phyloP scores from a whole-genome alignment of 2,329 filamentous ascomycete species.

The Aquanectria penicillioides region DNA sequence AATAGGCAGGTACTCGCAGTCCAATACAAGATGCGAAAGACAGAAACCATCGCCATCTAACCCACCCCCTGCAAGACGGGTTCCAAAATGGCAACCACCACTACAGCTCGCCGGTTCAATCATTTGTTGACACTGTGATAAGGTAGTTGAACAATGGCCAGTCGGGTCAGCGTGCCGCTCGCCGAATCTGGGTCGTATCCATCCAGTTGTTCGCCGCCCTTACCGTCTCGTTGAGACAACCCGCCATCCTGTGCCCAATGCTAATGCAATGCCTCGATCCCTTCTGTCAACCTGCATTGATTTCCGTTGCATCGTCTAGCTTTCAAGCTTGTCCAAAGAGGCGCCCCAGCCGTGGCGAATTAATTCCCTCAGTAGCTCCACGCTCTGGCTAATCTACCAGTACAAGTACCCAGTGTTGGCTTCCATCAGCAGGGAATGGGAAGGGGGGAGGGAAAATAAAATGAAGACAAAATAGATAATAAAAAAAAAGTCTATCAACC shows the following conservation, averaged over 20 bases:
- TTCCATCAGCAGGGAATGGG: background rate
- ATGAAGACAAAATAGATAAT: background rate
- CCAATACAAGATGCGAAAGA: background rate
- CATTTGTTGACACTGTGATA: conserved; percentile 18
- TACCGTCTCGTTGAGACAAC: conserved; percentile 20
- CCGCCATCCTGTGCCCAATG: conserved; percentile 12
- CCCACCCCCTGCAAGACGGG: conserved; percentile 17
- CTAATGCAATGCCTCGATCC: conserved; percentile 10
- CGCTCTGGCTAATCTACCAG: conserved; percentile 1
- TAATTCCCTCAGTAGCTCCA: conserved; percentile 18
- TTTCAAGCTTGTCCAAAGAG: conserved; percentile 5
- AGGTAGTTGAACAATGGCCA: conserved; percentile 12
- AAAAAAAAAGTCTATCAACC: conserved; percentile 4
- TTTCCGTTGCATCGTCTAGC: conserved; percentile 13
- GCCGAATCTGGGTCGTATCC: conserved; percentile 18
- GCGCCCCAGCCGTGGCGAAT: conserved; percentile 6
- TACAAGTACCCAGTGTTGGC: background rate
- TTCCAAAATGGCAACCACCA: conserved; percentile 15
- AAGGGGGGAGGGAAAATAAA: background rate
- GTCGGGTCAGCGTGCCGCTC: conserved; percentile 15
- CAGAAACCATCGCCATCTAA: too few relatives aligned
- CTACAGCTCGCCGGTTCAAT: conserved; percentile 11
- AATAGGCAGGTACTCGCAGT: background rate
- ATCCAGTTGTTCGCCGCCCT: conserved; percentile 15
- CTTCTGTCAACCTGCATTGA: conserved; percentile 11